Evolutionary conservation across 2,329 filamentous ascomycete genomes (phyloP).

Genomic region (Meredithiella fracta): DNA sequence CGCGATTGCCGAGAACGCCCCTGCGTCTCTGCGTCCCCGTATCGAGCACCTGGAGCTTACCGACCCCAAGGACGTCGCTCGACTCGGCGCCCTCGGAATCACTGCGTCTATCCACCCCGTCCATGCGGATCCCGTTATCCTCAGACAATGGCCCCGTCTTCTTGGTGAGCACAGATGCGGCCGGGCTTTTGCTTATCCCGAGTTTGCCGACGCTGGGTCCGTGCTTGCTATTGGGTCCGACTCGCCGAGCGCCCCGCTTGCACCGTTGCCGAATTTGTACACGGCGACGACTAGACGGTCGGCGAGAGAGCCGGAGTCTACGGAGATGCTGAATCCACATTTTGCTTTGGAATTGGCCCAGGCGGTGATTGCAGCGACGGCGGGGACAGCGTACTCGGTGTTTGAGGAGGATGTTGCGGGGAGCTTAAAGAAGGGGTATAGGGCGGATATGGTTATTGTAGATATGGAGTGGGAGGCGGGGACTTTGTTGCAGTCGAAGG

Average conservation of each 20-base stretch:
- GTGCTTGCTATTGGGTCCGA: slow-evolving; percentile 41
- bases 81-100: slow-evolving; percentile 42
- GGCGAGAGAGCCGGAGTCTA: slow-evolving; percentile 29
- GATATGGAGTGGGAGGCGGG: slow-evolving; percentile 31
- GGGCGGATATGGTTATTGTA: slow-evolving; percentile 38
- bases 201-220: slow-evolving; percentile 39
- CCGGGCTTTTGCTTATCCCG: slow-evolving; percentile 46
- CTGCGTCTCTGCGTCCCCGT: slow-evolving; percentile 35
- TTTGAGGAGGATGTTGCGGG: slow-evolving; percentile 40
- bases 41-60: slow-evolving; percentile 51
- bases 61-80: slow-evolving; percentile 34
- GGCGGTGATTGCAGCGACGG: slow-evolving; percentile 36
- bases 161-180: slow-evolving; percentile 37
- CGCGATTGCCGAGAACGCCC: slow-evolving; percentile 29
- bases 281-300: slow-evolving; percentile 41
- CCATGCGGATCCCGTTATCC: slow-evolving; percentile 42
- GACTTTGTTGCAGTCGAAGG: slow-evolving; percentile 28
- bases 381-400: slow-evolving; percentile 40
- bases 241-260: slow-evolving; percentile 40
- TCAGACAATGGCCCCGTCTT: slow-evolving; percentile 43
- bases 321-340: slow-evolving; percentile 32
- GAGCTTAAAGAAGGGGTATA: slow-evolving; percentile 32
- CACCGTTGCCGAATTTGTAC: slow-evolving; percentile 39
- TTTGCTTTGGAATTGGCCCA: slow-evolving; percentile 37
- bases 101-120: slow-evolving; percentile 43